These are phyloP conservation scores for Wickerhamomyces strasburgensis DNA, from an alignment of 805 yeast genomes.

Conservation along the genomic window DNA sequence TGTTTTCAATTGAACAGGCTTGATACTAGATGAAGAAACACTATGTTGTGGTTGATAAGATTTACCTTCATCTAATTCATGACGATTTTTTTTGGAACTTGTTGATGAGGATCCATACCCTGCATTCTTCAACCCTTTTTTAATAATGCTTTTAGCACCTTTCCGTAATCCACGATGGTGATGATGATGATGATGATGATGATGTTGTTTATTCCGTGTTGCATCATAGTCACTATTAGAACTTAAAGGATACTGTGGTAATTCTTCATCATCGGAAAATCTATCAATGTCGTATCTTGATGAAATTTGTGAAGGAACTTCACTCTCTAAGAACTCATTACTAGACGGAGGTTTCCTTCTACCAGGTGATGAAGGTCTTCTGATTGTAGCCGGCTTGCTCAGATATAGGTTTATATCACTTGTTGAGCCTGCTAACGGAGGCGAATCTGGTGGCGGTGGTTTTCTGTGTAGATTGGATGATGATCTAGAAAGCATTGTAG, in stretches of 20 bases:
- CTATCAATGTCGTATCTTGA: conserved; percentile 1
- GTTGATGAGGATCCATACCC: conserved; percentile 7
- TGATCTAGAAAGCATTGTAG: no score
- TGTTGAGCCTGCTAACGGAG: conserved; percentile 4
- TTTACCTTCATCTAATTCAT: no score
- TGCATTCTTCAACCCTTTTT: conserved; percentile 18
- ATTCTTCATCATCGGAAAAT: conserved; percentile 11
- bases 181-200: no score
- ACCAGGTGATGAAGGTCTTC: conserved; percentile 20
- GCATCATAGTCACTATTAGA: conserved; percentile 5
- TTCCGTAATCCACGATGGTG: conserved; percentile 18
- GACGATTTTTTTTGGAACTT: conserved; percentile 4
- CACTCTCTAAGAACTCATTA: neutral
- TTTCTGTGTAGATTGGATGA: conserved; percentile 19
- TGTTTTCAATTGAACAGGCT: conserved; percentile 22
- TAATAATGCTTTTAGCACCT: conserved; percentile 22
- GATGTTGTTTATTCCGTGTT: conserved; percentile 1
- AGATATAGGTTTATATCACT: neutral
- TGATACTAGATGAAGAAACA: conserved; percentile 5
- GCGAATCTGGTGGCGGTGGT: conserved; percentile 24
- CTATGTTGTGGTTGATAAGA: no score
- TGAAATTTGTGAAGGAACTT: conserved; percentile 1
- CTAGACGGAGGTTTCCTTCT: conserved; percentile 22
- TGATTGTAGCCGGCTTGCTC: conserved; percentile 1
- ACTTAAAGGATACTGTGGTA: conserved; percentile 22